These are phyloP conservation scores for Ocimum tenuiflorum DNA, from an alignment of 257 asterid genomes.

Conservation along the genomic window DNA sequence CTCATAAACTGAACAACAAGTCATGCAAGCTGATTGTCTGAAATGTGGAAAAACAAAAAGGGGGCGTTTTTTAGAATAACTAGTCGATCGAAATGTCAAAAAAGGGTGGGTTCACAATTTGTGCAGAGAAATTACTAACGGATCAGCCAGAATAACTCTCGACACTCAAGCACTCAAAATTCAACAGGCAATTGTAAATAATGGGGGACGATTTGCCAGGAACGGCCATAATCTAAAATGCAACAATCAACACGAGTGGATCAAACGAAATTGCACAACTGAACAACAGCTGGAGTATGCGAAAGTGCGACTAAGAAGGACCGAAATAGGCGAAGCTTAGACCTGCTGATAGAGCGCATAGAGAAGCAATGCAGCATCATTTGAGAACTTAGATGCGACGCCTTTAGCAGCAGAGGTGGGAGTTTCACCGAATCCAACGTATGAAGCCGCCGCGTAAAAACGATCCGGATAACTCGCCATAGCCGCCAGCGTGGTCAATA, in stretches of 20 bases:
- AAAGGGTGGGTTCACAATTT: background rate
- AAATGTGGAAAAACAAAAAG: background rate
- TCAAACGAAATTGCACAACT: constrained; percentile 23
- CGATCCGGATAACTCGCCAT: constrained; percentile 80
- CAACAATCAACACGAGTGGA: constrained; percentile 13
- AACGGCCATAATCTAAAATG: constrained; percentile 9
- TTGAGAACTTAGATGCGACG: constrained; percentile 72
- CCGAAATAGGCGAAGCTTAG: background rate
- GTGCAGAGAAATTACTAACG: background rate
- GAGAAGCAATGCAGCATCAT: constrained; percentile 78
- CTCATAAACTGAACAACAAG: background rate
- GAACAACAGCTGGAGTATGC: constrained; percentile 6
- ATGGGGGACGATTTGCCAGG: background rate
- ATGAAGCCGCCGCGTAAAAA: constrained; percentile 88
- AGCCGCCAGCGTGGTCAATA: constrained; percentile 44
- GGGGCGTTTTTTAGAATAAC: background rate
- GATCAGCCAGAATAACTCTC: background rate
- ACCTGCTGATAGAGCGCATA: constrained; percentile 94
- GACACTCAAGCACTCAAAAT: background rate
- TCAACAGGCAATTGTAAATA: background rate
- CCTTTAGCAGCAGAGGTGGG: constrained; percentile 53
- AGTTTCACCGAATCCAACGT: constrained; percentile 86
- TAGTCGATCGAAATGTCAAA: background rate
- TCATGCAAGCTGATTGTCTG: background rate
- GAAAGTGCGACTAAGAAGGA: background rate